These are phyloP conservation scores for Pseudogymnoascus sp. DNA, from an alignment of 2,329 filamentous ascomycete species.

Conservation along the genomic window DNA sequence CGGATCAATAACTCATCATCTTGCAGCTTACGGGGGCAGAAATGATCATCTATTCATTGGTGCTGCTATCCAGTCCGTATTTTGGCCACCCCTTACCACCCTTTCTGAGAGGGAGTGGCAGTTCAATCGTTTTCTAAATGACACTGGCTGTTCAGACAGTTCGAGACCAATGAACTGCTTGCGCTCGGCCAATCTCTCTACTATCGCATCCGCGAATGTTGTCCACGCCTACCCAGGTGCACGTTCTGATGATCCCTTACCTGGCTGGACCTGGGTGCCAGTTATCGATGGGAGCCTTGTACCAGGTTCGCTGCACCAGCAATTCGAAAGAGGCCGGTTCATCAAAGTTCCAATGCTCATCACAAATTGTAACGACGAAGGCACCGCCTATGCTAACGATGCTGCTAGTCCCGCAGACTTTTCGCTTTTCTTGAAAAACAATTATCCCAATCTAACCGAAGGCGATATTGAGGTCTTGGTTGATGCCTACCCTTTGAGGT, in stretches of 20 bases:
- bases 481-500: conserved; percentile 21
- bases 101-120: conserved; percentile 31
- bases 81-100: conserved; percentile 29
- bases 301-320: conserved; percentile 29
- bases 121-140: conserved; percentile 29
- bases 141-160: conserved; percentile 24
- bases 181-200: conserved; percentile 25
- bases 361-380: conserved; percentile 18
- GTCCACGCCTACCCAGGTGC: conserved; percentile 30
- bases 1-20: conserved; percentile 32
- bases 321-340: conserved; percentile 28
- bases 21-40: conserved; percentile 15
- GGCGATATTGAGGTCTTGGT: conserved; percentile 20
- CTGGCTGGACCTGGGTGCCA: conserved; percentile 33
- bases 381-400: conserved; percentile 15
- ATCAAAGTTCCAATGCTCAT: conserved; percentile 33
- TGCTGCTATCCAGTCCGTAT: conserved; percentile 27
- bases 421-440: conserved; percentile 26
- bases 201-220: conserved; percentile 29
- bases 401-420: background rate
- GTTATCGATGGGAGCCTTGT: conserved; percentile 33
- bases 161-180: conserved; percentile 30
- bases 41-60: conserved; percentile 12
- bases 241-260: conserved; percentile 18
- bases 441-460: conserved; percentile 28